Conservation (phyloP, 345 rosid species). For the Eucalyptus erythrocorys region DNA sequence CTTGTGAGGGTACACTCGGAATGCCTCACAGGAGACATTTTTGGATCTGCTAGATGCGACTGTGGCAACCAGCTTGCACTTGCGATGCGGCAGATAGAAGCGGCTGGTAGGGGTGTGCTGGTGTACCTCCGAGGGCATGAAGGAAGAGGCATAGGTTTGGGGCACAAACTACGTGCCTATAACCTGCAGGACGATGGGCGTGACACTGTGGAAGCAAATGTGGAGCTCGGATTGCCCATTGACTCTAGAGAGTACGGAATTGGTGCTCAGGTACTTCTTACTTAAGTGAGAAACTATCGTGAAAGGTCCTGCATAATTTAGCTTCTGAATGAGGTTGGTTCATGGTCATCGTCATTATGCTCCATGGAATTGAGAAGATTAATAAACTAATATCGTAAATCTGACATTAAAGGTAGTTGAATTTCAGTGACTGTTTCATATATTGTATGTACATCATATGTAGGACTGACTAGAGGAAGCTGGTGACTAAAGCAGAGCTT, state of each 20-base stretch:
- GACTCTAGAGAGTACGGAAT: slow-evolving; percentile 96
- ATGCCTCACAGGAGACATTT: not conserved
- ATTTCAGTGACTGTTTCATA: not conserved
- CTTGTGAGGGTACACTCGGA: not conserved
- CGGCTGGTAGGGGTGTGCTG: not conserved
- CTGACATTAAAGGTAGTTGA: not conserved
- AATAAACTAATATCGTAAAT: not conserved
- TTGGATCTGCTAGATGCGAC: not conserved
- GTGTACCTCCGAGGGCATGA: not conserved
- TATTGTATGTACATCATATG: not conserved
- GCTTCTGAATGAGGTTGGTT: not conserved
- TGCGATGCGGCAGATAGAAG: not conserved
- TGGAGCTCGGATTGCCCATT: slow-evolving; percentile 79
- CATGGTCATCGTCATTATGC: not conserved
- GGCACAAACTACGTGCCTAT: not conserved
- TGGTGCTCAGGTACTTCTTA: slow-evolving; percentile 74
- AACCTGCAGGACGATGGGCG: not conserved
- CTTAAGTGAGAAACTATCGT: not conserved
- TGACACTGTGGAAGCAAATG: slow-evolving; percentile 36
- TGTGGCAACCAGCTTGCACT: not conserved
- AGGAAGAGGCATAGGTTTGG: not conserved
- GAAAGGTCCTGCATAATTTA: not conserved
- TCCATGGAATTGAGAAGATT: not conserved
- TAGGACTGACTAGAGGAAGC: not conserved
- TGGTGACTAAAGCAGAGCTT: not conserved